Conservation (phyloP, 495 filamentous ascomycete genomes). For the Tuber aestivum region DNA sequence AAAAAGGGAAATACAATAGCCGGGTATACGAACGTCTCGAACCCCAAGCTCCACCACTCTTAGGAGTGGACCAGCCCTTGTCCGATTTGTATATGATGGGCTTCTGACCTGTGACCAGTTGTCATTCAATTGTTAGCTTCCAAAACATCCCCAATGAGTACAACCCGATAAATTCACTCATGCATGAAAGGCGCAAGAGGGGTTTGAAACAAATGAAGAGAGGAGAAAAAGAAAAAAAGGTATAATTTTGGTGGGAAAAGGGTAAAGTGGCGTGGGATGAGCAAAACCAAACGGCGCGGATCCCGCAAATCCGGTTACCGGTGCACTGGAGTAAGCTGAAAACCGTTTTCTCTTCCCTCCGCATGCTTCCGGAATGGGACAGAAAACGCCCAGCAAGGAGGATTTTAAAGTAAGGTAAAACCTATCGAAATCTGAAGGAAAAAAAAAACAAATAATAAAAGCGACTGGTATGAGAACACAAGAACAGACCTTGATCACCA, state of each 20-base stretch:
- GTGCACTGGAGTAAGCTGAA: neutral
- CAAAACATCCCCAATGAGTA: neutral
- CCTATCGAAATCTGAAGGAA: neutral
- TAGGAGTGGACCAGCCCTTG: constrained; percentile 40
- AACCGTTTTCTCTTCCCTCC: neutral
- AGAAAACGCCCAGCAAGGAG: neutral
- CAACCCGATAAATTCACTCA: neutral
- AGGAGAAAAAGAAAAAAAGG: neutral
- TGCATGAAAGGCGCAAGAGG: neutral
- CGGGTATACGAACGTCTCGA: constrained; percentile 26
- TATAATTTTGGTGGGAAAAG: neutral
- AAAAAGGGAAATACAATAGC: neutral
- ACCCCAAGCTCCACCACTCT: constrained; percentile 33
- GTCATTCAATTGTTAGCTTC: constrained; percentile 3
- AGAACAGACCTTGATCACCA: constrained; percentile 32
- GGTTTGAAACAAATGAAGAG: neutral
- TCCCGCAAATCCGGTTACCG: neutral
- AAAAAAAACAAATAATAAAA: neutral
- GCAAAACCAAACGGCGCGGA: neutral
- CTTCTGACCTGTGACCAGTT: constrained; percentile 27
- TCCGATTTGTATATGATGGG: constrained; percentile 41
- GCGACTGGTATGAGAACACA: neutral
- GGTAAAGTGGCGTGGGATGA: neutral
- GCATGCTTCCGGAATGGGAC: neutral
- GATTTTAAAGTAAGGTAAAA: neutral